A percentile compares a stretch with the other conserved stretches of the same genome.
phyloP scores from a whole-genome alignment of 116 monocot genomes.

The Dioscorea cayenensis region DNA sequence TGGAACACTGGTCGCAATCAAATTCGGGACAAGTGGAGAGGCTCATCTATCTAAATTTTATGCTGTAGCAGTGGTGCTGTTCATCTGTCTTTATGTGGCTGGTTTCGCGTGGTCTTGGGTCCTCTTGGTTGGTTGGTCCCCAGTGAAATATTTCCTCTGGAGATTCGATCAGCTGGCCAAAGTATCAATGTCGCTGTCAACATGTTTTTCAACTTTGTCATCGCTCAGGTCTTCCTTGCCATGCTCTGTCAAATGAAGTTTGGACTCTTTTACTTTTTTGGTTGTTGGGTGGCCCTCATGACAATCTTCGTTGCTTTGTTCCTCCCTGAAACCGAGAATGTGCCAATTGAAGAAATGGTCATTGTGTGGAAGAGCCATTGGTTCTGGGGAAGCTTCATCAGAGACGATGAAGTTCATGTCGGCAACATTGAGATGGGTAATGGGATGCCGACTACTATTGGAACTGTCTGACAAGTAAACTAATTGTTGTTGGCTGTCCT shows the following conservation, averaged over 20 bases:
- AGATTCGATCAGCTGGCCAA: conserved; percentile 52
- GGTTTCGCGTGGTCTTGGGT: conserved; percentile 56
- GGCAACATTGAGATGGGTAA: conserved; percentile 13
- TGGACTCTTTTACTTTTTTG: conserved; percentile 50
- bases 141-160: conserved; percentile 40
- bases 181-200: conserved; percentile 37
- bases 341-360: conserved; percentile 41
- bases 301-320: conserved; percentile 33
- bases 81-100: conserved; percentile 42
- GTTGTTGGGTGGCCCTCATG: conserved; percentile 36
- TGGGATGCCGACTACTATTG: neutral
- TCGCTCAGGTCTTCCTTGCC: conserved; percentile 39
- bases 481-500: neutral
- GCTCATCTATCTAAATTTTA: conserved; percentile 23
- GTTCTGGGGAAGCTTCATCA: conserved; percentile 46
- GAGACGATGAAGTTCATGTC: conserved; percentile 18
- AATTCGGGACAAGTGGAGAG: conserved; percentile 27
- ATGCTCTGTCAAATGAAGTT: conserved; percentile 50
- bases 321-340: conserved; percentile 48
- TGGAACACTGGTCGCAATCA: conserved; percentile 24
- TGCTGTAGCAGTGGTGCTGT: conserved; percentile 22
- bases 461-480: too few relatives aligned
- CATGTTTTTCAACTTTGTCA: conserved; percentile 39
- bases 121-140: conserved; percentile 48
- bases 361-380: conserved; percentile 39